Conservation (phyloP, 345 rosid genomes). For the Cochlearia excelsa region DNA sequence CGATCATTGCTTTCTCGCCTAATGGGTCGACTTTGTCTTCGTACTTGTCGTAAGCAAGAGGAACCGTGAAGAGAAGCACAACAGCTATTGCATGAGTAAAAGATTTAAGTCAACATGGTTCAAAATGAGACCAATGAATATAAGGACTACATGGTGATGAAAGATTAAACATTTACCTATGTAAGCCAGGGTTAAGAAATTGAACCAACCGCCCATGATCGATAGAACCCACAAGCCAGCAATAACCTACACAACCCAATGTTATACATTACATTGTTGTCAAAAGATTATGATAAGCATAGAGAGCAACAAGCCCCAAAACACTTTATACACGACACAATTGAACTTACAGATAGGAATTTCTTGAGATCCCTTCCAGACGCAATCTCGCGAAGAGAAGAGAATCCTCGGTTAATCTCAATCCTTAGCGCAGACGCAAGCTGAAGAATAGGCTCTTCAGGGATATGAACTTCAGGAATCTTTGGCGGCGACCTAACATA, state of each 20-base stretch:
- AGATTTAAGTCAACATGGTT: not conserved
- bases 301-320: slow-evolving; percentile 11
- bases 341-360: slow-evolving; percentile 66
- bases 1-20: slow-evolving; percentile 67
- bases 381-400: slow-evolving; percentile 73
- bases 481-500: too few species aligned
- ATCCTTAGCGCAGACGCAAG: slow-evolving; percentile 63
- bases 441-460: slow-evolving; percentile 70
- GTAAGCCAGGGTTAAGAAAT: slow-evolving; percentile 72
- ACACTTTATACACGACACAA: not conserved
- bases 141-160: not conserved
- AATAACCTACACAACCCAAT: slow-evolving; percentile 49
- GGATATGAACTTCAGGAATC: slow-evolving; percentile 44
- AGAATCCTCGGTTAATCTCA: slow-evolving; percentile 64
- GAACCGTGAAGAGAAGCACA: slow-evolving; percentile 49
- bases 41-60: slow-evolving; percentile 74
- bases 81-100: not conserved
- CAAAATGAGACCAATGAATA: not conserved
- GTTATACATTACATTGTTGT: not conserved
- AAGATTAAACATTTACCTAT: slow-evolving; percentile 46
- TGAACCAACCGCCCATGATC: slow-evolving; percentile 35
- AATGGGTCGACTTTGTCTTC: slow-evolving; percentile 80
- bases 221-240: slow-evolving; percentile 53
- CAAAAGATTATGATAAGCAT: not conserved
- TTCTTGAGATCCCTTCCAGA: slow-evolving; percentile 94